phyloP scores from a whole-genome alignment of 1,284 basidiomycete species.

The Sphaerobolus stellatus region DNA sequence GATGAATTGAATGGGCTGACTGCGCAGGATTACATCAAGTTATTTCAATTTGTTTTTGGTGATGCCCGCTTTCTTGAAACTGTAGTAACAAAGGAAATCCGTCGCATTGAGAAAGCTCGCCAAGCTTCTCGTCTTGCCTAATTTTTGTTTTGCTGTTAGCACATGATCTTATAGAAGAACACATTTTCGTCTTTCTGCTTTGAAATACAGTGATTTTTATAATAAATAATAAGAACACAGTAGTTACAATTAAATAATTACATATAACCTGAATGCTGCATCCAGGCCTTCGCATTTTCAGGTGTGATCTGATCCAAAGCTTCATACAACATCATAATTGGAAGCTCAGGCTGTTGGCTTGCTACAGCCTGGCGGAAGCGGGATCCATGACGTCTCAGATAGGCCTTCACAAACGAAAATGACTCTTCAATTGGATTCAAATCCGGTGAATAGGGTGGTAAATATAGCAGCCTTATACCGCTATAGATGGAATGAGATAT shows the following conservation, averaged over 20 bases:
- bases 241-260: neutral
- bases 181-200: neutral
- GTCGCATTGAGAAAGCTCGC: neutral
- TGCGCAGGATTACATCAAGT: neutral
- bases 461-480: conserved; percentile 23
- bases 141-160: neutral
- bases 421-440: conserved; percentile 27
- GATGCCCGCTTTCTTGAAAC: neutral
- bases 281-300: neutral
- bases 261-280: neutral
- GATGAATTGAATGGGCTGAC: neutral
- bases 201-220: neutral
- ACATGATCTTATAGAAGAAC: neutral
- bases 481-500: neutral
- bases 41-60: neutral
- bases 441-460: conserved; percentile 26
- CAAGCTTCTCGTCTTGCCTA: neutral
- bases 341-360: conserved; percentile 9
- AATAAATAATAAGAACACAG: neutral
- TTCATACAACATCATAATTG: conserved; percentile 15
- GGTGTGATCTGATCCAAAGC: neutral
- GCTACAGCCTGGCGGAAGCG: conserved; percentile 7
- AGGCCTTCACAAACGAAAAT: conserved; percentile 25
- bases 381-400: conserved; percentile 17
- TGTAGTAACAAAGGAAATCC: neutral